These are phyloP conservation scores for Rosa multiflora DNA, from an alignment of 306 rosid genomes.

Conservation along the genomic window DNA sequence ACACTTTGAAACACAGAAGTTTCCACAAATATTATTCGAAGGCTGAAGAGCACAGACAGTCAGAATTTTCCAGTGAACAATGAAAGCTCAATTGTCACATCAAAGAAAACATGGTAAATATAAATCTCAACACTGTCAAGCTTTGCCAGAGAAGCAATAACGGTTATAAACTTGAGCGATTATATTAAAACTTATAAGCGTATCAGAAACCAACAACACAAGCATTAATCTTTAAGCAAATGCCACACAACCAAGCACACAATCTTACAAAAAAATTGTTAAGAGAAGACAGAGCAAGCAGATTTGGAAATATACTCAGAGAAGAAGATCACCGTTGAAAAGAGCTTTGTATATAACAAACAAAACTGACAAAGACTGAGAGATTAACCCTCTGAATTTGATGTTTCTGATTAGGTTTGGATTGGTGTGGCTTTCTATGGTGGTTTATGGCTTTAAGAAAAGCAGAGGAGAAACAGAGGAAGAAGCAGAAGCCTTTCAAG, in stretches of 20 bases:
- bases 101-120: neutral
- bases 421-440: neutral
- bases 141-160: neutral
- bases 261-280: neutral
- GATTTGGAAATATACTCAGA: neutral
- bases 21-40: neutral
- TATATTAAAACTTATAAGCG: neutral
- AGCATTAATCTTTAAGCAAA: neutral
- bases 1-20: neutral
- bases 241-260: neutral
- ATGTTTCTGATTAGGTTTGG: neutral
- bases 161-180: neutral
- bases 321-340: neutral
- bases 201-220: neutral
- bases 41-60: neutral
- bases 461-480: constrained; percentile 15
- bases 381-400: neutral
- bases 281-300: neutral
- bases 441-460: neutral
- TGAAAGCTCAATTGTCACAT: neutral
- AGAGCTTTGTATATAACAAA: neutral
- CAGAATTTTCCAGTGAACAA: neutral
- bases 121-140: neutral
- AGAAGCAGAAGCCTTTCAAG: neutral
- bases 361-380: neutral